These are phyloP conservation scores for Pseudozyma hubeiensis DNA, from an alignment of 1,284 basidiomycete genomes.

Conservation along the genomic window DNA sequence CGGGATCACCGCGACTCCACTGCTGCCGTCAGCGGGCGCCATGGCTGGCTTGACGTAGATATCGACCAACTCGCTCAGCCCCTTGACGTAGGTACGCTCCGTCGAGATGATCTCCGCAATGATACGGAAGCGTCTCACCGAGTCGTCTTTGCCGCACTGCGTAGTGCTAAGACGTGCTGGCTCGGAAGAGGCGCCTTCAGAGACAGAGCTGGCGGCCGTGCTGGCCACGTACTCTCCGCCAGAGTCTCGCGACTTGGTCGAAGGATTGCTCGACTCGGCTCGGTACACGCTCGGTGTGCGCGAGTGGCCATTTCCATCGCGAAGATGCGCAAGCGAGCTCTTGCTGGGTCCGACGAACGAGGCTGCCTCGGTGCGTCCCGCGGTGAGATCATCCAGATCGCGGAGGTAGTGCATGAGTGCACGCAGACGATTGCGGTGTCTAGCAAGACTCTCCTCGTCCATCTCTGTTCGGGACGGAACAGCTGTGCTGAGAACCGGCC, in stretches of 20 bases:
- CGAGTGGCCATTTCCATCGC: conserved; percentile 21
- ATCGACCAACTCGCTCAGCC: conserved; percentile 89
- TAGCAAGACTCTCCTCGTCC: conserved; percentile 39
- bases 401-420: conserved; percentile 93
- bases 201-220: conserved; percentile 37
- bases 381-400: conserved; percentile 86
- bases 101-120: conserved; percentile 75
- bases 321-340: conserved; percentile 29
- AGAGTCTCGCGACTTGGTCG: conserved; percentile 41
- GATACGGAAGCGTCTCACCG: conserved; percentile 63
- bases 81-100: conserved; percentile 93
- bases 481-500: not conserved
- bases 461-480: conserved; percentile 13
- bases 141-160: conserved; percentile 62
- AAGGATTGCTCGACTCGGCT: conserved; percentile 45
- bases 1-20: conserved; percentile 83
- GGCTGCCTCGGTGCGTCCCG: conserved; percentile 26
- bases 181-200: conserved; percentile 21
- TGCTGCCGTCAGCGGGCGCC: conserved; percentile 72
- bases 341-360: conserved; percentile 32
- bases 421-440: conserved; percentile 80
- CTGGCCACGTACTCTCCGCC: conserved; percentile 31
- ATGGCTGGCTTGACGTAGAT: conserved; percentile 92
- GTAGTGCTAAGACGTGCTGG: conserved; percentile 24
- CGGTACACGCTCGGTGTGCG: conserved; percentile 37